Base-by-base conservation (phyloP, 148 eudicot species). In the Rhododendron molle region DNA sequence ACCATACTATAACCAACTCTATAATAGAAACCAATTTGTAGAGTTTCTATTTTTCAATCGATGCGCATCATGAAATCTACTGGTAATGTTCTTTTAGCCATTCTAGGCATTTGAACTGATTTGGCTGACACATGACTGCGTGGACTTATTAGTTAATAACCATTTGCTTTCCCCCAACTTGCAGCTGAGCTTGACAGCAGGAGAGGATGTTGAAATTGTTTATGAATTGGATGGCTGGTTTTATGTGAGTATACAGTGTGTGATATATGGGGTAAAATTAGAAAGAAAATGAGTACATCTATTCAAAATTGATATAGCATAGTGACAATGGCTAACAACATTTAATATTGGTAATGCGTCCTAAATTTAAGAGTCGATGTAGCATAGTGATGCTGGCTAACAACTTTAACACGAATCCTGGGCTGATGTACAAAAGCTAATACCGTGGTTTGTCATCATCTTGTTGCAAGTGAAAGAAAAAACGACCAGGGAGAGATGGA, bases 131-230 rank as follows among this genome's bases (percentile, higher is more conserved):
- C 50, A 3, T 76, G 80, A 1, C 38, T 8, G 21, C 11, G 15
- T 0, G 2, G 2, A 36, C 2, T 46, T 1, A 49, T 80, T 80
- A 30, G 14, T 30, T 78, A 58, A 6, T 58, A 58, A 21, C 65
- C 10, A 10, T 43, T 30, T 52, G 6, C 34, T 52, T 72, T 56
- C 14, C 23, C 71, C n/a, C 44, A n/a, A 28, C 71, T 88, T 89
- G 90, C 98, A 96, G 99, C 91, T 96, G 67, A 92, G 91, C 90
- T 87, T 96, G 78, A 94, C 95, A 50, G 98, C 98, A 71, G 99
- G 99, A 58, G 99, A 96, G 90, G 98, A 94, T 60, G 88, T 96
- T 38, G 95, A 93, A 86, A 96, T 95, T 74, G 96, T 94, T 77
- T 91, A 95, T 80, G 99, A 96, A 90, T 98, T 96, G 76, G 99